Conservation (phyloP, 768 basidiomycete species). For the Cyathus striatus region DNA sequence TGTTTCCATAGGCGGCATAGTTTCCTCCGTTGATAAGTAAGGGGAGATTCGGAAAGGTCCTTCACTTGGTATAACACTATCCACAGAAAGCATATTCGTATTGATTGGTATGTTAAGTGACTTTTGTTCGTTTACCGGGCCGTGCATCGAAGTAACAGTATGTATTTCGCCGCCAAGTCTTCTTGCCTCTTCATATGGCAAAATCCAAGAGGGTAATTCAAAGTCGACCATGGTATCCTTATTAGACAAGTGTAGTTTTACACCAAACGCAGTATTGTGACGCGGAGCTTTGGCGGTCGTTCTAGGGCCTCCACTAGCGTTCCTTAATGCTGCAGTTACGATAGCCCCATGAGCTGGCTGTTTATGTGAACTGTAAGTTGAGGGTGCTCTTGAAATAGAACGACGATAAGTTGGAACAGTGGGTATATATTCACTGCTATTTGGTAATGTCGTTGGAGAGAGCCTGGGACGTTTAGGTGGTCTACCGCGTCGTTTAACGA, state of each 20-base stretch:
- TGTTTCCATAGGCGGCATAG: background rate
- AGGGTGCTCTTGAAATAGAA: background rate
- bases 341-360: background rate
- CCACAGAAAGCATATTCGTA: background rate
- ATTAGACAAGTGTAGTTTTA: conserved; percentile 44
- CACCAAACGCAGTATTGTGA: conserved; percentile 55
- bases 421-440: background rate
- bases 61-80: background rate
- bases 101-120: background rate
- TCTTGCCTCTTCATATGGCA: background rate
- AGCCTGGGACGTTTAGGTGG: conserved; percentile 21
- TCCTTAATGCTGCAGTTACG: conserved; percentile 48
- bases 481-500: conserved; percentile 6
- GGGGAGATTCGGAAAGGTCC: background rate
- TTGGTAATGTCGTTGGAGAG: conserved; percentile 12
- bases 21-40: background rate
- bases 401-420: background rate
- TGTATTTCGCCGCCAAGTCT: background rate
- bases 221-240: conserved; percentile 50
- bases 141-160: background rate
- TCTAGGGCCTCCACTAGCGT: conserved; percentile 32
- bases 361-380: background rate
- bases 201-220: conserved; percentile 51
- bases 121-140: background rate
- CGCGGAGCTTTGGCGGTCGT: conserved; percentile 49